These are phyloP conservation scores for Rostrohypoxylon terebratum DNA, from an alignment of 495 filamentous ascomycete genomes.

Conservation along the genomic window DNA sequence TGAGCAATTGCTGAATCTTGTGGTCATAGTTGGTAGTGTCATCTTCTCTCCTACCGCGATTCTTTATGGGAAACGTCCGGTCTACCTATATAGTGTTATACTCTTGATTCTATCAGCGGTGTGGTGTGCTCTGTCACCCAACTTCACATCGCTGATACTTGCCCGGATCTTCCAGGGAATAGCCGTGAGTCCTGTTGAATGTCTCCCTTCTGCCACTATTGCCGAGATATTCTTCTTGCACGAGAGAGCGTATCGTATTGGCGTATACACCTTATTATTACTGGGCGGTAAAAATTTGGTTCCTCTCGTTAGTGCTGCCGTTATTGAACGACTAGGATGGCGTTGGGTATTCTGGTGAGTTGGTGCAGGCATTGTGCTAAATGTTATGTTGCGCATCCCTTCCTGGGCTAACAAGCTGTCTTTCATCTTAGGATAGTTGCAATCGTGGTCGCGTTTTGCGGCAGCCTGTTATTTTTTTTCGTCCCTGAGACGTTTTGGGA, in stretches of 20 bases:
- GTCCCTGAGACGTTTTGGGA: slow-evolving; percentile 99
- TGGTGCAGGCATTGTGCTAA: background rate
- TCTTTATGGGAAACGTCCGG: slow-evolving; percentile 88
- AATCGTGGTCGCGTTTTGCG: slow-evolving; percentile 81
- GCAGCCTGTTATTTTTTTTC: slow-evolving; percentile 84
- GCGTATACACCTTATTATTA: slow-evolving; percentile 92
- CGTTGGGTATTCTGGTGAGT: slow-evolving; percentile 92
- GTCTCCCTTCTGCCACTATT: slow-evolving; percentile 92
- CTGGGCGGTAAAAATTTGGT: slow-evolving; percentile 94
- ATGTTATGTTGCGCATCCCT: background rate
- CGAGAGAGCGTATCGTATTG: slow-evolving; percentile 91
- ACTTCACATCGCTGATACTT: slow-evolving; percentile 80
- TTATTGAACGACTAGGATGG: slow-evolving; percentile 84
- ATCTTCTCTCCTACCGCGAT: slow-evolving; percentile 92
- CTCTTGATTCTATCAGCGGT: slow-evolving; percentile 81
- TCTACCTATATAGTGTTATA: slow-evolving; percentile 83
- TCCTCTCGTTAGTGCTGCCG: slow-evolving; percentile 86
- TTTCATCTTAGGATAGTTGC: slow-evolving; percentile 75
- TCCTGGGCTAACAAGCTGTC: slow-evolving; percentile 38
- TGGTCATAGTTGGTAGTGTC: slow-evolving; percentile 71
- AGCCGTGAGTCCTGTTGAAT: slow-evolving; percentile 91
- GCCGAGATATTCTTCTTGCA: slow-evolving; percentile 98
- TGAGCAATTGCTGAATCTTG: too few species aligned
- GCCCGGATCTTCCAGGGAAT: slow-evolving; percentile 90
- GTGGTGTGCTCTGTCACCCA: slow-evolving; percentile 89